Conservation (phyloP, 164 flowering plant genomes). For the Tinospora cordifolia region DNA sequence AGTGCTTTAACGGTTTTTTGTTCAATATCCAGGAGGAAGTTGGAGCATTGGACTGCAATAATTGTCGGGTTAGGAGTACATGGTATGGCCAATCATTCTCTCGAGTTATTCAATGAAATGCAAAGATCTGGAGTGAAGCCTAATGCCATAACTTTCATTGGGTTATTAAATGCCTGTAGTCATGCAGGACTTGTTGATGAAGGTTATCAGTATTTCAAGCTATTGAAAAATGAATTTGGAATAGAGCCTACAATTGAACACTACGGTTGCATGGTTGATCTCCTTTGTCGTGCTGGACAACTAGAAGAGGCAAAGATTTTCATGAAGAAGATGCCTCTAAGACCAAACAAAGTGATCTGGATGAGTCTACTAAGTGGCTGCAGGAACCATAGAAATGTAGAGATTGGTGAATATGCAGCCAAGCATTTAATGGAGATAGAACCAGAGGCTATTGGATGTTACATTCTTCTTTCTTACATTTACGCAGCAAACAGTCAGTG, state of each 20-base stretch:
- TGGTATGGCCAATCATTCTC: conserved; percentile 14
- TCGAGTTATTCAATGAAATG: conserved; percentile 13
- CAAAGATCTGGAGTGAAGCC: conserved; percentile 12
- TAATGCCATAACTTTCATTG: conserved; percentile 18
- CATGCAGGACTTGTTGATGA: conserved; percentile 14
- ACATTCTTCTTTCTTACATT: conserved; percentile 21
- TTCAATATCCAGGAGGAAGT: conserved; percentile 9
- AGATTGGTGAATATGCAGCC: conserved; percentile 18
- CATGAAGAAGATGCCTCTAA: conserved; percentile 17
- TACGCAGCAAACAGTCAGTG: conserved; percentile 17
- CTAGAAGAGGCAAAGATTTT: conserved; percentile 19
- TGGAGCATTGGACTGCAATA: conserved; percentile 22
- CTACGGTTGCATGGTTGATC: conserved; percentile 23
- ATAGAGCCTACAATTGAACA: conserved; percentile 18
- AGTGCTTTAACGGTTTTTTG: conserved; percentile 12
- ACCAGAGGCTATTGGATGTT: conserved; percentile 13
- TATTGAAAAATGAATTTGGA: conserved; percentile 13
- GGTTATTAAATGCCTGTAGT: conserved; percentile 21
- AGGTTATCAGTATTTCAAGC: conserved; percentile 12
- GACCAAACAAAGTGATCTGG: conserved; percentile 17
- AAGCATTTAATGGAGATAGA: conserved; percentile 15
- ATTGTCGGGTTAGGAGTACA: conserved; percentile 18
- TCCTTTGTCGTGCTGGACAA: conserved; percentile 18
- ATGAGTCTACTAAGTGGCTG: conserved; percentile 17
- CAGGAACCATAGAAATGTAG: conserved; percentile 13